Conservation (phyloP, 1,139 yeast genomes). For the Blastobotrys indianensis region DNA sequence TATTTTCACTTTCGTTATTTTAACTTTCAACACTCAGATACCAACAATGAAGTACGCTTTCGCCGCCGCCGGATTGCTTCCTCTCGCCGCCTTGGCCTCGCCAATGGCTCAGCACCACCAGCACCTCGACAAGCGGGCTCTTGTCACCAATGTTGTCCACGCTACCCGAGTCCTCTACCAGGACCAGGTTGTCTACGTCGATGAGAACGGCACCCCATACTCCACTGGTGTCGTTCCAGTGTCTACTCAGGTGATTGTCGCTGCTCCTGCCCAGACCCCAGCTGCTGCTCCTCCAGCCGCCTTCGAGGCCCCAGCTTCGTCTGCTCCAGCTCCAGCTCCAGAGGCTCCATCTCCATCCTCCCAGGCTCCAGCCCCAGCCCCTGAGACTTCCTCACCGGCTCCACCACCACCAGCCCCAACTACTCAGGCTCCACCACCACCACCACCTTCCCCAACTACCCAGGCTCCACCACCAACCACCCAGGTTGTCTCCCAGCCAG, state of each 20-base stretch:
- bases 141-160: slow-evolving; percentile 32
- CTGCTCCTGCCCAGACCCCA: slow-evolving; percentile 1
- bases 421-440: slow-evolving; percentile 13
- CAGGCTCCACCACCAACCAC: slow-evolving; percentile 6
- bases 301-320: slow-evolving; percentile 10
- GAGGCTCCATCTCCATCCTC: background rate
- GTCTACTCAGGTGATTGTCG: slow-evolving; percentile 19
- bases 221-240: slow-evolving; percentile 28
- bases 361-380: slow-evolving; percentile 6
- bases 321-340: slow-evolving; percentile 1
- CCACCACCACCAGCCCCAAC: slow-evolving; percentile 23
- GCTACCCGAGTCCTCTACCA: slow-evolving; percentile 32
- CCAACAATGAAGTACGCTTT: slow-evolving; percentile 10
- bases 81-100: slow-evolving; percentile 15
- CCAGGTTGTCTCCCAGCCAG: slow-evolving; percentile 11
- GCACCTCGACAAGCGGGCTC: slow-evolving; percentile 23
- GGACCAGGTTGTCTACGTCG: slow-evolving; percentile 33
- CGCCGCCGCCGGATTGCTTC: slow-evolving; percentile 10
- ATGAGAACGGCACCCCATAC: slow-evolving; percentile 31
- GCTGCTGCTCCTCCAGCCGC: slow-evolving; percentile 12
- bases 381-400: slow-evolving; percentile 15
- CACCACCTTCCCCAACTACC: slow-evolving; percentile 5
- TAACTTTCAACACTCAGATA: background rate
- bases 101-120: slow-evolving; percentile 18
- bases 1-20: background rate